phyloP scores from a whole-genome alignment of 345 rosid species.

The Leavenworthia alabamica region DNA sequence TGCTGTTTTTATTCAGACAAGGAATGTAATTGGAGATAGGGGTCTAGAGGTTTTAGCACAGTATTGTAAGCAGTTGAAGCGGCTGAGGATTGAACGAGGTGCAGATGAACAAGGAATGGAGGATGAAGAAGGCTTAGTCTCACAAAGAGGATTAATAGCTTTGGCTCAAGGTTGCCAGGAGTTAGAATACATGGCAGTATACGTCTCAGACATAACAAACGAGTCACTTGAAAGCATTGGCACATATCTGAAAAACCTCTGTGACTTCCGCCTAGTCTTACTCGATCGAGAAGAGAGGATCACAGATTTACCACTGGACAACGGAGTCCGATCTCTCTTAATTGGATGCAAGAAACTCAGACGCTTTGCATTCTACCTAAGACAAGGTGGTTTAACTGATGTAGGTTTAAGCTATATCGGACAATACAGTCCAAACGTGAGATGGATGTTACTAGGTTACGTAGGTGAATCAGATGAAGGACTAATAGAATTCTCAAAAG shows the following conservation, averaged over 20 bases:
- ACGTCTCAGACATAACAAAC: slow-evolving; percentile 83
- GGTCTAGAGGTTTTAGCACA: slow-evolving; percentile 80
- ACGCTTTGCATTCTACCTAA: slow-evolving; percentile 74
- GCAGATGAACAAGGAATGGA: slow-evolving; percentile 82
- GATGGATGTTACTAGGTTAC: slow-evolving; percentile 89
- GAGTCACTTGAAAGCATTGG: slow-evolving; percentile 63
- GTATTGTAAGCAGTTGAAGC: slow-evolving; percentile 60
- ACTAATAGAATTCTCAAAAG: slow-evolving; percentile 63
- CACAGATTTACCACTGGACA: slow-evolving; percentile 84
- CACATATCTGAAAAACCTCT: slow-evolving; percentile 54
- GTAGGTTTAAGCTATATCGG: slow-evolving; percentile 77
- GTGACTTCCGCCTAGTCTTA: slow-evolving; percentile 82
- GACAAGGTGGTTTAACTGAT: slow-evolving; percentile 79
- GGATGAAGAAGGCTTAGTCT: slow-evolving; percentile 81
- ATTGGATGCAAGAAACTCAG: slow-evolving; percentile 73
- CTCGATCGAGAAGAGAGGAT: slow-evolving; percentile 65
- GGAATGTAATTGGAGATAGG: slow-evolving; percentile 92
- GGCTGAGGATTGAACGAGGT: slow-evolving; percentile 92
- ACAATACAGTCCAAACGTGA: slow-evolving; percentile 60
- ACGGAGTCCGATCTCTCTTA: slow-evolving; percentile 76
- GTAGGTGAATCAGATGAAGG: slow-evolving; percentile 83
- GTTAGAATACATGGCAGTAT: slow-evolving; percentile 73
- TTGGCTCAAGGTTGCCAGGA: slow-evolving; percentile 81
- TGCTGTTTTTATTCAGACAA: slow-evolving; percentile 50
- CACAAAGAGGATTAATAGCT: slow-evolving; percentile 80